A percentile compares a stretch with the other conserved stretches of the same genome.
Conservation (phyloP, 768 basidiomycete species). For the Boletus pseudo-olivaceus region DNA sequence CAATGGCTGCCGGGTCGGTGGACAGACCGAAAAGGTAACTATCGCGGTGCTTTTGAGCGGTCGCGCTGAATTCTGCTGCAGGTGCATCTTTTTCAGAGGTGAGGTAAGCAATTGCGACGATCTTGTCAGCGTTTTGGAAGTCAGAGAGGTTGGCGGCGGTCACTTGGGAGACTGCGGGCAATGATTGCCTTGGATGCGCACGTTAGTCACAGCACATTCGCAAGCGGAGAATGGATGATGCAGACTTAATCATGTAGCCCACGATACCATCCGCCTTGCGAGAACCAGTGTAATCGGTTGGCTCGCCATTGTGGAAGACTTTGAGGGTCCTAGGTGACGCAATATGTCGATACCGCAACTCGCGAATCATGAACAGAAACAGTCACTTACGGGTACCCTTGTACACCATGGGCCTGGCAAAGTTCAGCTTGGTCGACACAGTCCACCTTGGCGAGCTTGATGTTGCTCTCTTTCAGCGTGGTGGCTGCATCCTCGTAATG, state of each 20-base stretch:
- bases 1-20: slow-evolving; percentile 65
- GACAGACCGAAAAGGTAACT: slow-evolving; percentile 89
- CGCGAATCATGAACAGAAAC: background rate
- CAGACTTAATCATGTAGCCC: slow-evolving; percentile 94
- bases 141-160: slow-evolving; percentile 73
- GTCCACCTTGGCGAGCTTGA: slow-evolving; percentile 95
- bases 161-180: slow-evolving; percentile 88
- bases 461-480: slow-evolving; percentile 80
- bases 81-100: slow-evolving; percentile 68
- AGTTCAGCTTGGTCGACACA: slow-evolving; percentile 93
- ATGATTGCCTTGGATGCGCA: slow-evolving; percentile 61
- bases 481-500: slow-evolving; percentile 95
- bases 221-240: background rate
- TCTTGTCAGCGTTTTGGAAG: slow-evolving; percentile 84
- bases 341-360: background rate
- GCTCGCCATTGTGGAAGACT: slow-evolving; percentile 83
- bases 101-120: slow-evolving; percentile 87
- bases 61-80: slow-evolving; percentile 68
- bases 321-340: slow-evolving; percentile 61
- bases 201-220: slow-evolving; percentile 2
- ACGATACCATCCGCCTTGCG: slow-evolving; percentile 95
- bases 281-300: slow-evolving; percentile 81
- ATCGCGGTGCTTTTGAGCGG: slow-evolving; percentile 87
- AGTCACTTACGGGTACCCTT: slow-evolving; percentile 85
- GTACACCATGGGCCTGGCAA: slow-evolving; percentile 82